A percentile compares a stretch with the other conserved stretches of the same genome.
phyloP scores from a whole-genome alignment of 2,329 filamentous ascomycete genomes.

The Didymella exigua region DNA sequence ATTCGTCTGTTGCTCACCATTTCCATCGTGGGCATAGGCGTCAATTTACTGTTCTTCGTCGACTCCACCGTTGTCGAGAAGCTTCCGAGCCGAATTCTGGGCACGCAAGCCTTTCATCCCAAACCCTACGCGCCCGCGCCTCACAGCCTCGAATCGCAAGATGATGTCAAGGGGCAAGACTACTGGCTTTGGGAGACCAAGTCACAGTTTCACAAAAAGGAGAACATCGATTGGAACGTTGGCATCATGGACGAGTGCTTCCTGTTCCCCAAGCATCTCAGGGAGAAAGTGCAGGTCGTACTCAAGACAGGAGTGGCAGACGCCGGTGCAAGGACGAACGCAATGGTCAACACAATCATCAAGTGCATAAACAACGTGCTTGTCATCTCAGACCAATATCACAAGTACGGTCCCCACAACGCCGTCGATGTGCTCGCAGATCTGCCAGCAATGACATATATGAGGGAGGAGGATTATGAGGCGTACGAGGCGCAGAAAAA shows the following conservation, averaged over 20 bases:
- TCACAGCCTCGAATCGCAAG: slow-evolving; percentile 8
- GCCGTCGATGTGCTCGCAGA: slow-evolving; percentile 47
- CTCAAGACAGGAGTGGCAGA: slow-evolving; percentile 63
- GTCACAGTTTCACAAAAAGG: slow-evolving; percentile 14
- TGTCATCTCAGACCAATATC: slow-evolving; percentile 61
- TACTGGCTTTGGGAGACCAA: slow-evolving; percentile 25
- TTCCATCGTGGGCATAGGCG: slow-evolving; percentile 7
- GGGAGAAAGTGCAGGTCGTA: slow-evolving; percentile 47
- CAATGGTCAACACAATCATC: slow-evolving; percentile 57
- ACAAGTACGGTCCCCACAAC: slow-evolving; percentile 51
- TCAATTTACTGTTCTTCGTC: slow-evolving; percentile 20
- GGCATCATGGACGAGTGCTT: slow-evolving; percentile 27
- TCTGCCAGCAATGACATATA: slow-evolving; percentile 45
- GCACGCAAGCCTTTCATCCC: slow-evolving; percentile 17
- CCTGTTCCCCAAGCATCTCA: slow-evolving; percentile 42
- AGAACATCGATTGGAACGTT: slow-evolving; percentile 10
- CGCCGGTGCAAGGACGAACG: slow-evolving; percentile 56
- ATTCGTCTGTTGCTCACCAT: slow-evolving; percentile 12
- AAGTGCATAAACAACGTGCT: slow-evolving; percentile 59
- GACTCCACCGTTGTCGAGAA: slow-evolving; percentile 12
- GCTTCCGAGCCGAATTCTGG: slow-evolving; percentile 8
- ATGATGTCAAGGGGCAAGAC: slow-evolving; percentile 10
- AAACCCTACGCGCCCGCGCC: slow-evolving; percentile 6
- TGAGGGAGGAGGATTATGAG: slow-evolving; percentile 45
- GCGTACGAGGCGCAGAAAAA: slow-evolving; percentile 39